Evolutionary conservation across 202 grass and related monocot species (phyloP).

Genomic region (Panicum hallii): DNA sequence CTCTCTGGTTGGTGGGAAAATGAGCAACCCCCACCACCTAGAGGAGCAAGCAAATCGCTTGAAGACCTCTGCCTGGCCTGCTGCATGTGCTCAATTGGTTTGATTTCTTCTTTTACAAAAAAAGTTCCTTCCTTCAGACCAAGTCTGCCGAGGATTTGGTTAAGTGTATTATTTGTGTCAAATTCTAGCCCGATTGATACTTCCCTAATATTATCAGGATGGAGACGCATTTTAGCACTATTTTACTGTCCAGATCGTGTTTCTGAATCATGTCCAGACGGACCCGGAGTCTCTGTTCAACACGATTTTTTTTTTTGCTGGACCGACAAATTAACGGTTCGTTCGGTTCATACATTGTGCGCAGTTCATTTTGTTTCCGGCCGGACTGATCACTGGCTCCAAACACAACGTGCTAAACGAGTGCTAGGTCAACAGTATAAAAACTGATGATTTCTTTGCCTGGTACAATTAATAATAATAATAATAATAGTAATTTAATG

Average conservation of each 20-base stretch:
- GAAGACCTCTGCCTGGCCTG: background rate
- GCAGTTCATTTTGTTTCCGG: background rate
- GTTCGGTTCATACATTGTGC: background rate
- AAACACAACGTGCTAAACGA: constrained; percentile 38
- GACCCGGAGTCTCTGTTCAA: background rate
- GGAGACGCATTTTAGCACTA: constrained; percentile 7
- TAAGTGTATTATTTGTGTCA: constrained; percentile 8
- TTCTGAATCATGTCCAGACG: background rate
- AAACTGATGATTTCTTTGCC: constrained; percentile 1
- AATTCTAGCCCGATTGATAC: background rate
- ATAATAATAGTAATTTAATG: background rate
- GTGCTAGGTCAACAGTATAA: background rate
- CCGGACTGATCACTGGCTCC: background rate
- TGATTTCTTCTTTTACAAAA: background rate
- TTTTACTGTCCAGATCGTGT: background rate
- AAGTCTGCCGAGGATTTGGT: background rate
- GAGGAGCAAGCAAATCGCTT: background rate
- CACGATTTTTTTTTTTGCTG: constrained; percentile 29
- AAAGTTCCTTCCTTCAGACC: background rate
- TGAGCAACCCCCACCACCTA: background rate
- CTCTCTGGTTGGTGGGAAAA: constrained; percentile 39
- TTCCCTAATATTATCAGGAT: background rate
- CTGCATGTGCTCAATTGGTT: background rate
- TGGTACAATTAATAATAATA: constrained; percentile 10
- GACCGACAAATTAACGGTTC: background rate